Conservation (phyloP, 2,329 filamentous ascomycete species). For the Orbilia oligospora region DNA sequence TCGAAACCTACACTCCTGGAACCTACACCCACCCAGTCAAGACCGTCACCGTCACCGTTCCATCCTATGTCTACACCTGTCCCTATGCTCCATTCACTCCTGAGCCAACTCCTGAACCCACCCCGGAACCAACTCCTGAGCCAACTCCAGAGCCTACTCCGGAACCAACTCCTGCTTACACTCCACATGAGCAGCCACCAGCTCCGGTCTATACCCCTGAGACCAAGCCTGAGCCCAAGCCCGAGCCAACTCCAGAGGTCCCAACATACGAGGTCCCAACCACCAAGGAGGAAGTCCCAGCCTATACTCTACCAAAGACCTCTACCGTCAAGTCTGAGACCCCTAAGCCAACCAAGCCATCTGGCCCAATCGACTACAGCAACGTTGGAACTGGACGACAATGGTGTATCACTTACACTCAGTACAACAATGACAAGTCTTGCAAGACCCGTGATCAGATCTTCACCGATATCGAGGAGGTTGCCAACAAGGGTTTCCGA, state of each 20-base stretch:
- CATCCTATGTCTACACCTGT: conserved; percentile 78
- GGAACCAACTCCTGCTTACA: conserved; percentile 32
- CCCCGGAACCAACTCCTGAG: conserved; percentile 9
- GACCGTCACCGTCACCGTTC: conserved; percentile 78
- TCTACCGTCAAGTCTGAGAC: conserved; percentile 58
- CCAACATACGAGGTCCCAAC: conserved; percentile 62
- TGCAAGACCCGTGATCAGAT: conserved; percentile 78
- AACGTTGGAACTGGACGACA: conserved; percentile 68
- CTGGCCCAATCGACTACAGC: conserved; percentile 56
- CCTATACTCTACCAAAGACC: conserved; percentile 64
- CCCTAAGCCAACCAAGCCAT: conserved; percentile 55
- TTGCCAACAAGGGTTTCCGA: conserved; percentile 78
- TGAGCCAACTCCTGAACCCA: conserved; percentile 61
- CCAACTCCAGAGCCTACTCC: conserved; percentile 29
- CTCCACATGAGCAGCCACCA: conserved; percentile 18
- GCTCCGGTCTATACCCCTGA: conserved; percentile 61
- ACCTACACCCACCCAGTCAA: conserved; percentile 80
- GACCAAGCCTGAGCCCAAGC: conserved; percentile 21
- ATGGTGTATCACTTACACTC: conserved; percentile 85
- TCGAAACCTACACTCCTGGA: conserved; percentile 77
- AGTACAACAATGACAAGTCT: conserved; percentile 73
- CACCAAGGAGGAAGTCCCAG: conserved; percentile 42
- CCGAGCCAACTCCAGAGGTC: conserved; percentile 21
- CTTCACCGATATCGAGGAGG: conserved; percentile 73
- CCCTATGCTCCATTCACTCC: conserved; percentile 72